Evolutionary conservation across 2,329 filamentous ascomycete genomes (phyloP).

Genomic region (Aspergillus brasiliensis): DNA sequence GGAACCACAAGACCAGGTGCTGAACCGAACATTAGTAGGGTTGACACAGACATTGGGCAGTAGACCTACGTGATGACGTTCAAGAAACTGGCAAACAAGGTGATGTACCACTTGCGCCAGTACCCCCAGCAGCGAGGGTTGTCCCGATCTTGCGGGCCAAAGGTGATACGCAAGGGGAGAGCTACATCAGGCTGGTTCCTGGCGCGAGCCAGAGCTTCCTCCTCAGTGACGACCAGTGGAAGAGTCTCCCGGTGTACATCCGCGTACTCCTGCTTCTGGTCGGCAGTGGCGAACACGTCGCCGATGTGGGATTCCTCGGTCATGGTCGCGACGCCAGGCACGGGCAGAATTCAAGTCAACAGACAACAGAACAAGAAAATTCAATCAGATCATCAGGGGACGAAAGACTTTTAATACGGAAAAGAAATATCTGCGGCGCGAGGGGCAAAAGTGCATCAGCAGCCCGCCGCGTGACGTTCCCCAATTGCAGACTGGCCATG

Average conservation of each 20-base stretch:
- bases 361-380: neutral
- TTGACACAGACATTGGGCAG: neutral
- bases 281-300: neutral
- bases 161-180: constrained; percentile 26
- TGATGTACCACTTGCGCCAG: constrained; percentile 46
- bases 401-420: no score
- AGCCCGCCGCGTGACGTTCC: neutral
- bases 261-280: constrained; percentile 18
- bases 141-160: constrained; percentile 27
- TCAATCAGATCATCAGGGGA: neutral
- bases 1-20: constrained; percentile 30
- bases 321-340: neutral
- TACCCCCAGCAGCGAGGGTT: constrained; percentile 46
- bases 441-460: neutral
- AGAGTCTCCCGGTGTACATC: constrained; percentile 17
- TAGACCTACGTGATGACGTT: constrained; percentile 31
- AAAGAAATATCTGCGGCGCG: no score
- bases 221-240: constrained; percentile 22
- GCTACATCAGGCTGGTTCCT: constrained; percentile 26
- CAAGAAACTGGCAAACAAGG: constrained; percentile 41
- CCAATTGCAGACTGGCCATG: neutral
- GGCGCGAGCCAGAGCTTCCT: constrained; percentile 28
- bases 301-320: neutral
- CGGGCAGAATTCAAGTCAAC: neutral
- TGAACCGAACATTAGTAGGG: constrained; percentile 4